phyloP scores from a whole-genome alignment of 1,284 basidiomycete genomes.

The Schizophyllum commune region DNA sequence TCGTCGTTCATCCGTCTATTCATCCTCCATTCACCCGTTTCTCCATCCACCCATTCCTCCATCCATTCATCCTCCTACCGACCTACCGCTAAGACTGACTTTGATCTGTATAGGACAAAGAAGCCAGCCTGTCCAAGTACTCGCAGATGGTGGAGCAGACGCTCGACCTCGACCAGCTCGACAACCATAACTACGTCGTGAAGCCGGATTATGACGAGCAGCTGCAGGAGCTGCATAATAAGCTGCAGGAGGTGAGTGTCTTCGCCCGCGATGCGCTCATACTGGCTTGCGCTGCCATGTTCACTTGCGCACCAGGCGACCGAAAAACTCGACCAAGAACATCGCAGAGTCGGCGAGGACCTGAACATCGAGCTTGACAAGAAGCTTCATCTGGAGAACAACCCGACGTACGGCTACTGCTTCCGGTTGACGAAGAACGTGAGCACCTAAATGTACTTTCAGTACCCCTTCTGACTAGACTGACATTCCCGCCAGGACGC shows the following conservation, averaged over 20 bases:
- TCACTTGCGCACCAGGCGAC: constrained; percentile 39
- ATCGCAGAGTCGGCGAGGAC: constrained; percentile 64
- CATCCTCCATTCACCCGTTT: constrained; percentile 26
- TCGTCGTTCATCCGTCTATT: no score
- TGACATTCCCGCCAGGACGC: constrained; percentile 69
- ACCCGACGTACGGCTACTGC: constrained; percentile 86
- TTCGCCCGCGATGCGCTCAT: neutral
- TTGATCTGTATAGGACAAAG: constrained; percentile 42
- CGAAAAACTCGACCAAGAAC: constrained; percentile 83
- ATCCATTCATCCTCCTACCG: neutral
- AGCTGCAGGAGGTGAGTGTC: constrained; percentile 48
- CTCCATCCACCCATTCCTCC: no score
- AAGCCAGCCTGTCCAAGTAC: constrained; percentile 66
- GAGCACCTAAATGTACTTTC: constrained; percentile 17
- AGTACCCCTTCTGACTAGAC: no score
- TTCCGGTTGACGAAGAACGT: constrained; percentile 91
- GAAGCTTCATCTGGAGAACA: constrained; percentile 95
- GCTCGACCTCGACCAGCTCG: constrained; percentile 83
- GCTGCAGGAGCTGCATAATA: constrained; percentile 64
- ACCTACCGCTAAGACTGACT: neutral
- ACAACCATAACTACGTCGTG: constrained; percentile 85
- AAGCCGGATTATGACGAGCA: constrained; percentile 85
- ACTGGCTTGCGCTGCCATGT: neutral
- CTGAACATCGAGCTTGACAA: constrained; percentile 88
- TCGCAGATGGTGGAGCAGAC: constrained; percentile 95